Evolutionary conservation across 139 green algal species (phyloP), one percentile per base, ranked within the genome.

Genomic region (Chlamydomonas sp.): DNA sequence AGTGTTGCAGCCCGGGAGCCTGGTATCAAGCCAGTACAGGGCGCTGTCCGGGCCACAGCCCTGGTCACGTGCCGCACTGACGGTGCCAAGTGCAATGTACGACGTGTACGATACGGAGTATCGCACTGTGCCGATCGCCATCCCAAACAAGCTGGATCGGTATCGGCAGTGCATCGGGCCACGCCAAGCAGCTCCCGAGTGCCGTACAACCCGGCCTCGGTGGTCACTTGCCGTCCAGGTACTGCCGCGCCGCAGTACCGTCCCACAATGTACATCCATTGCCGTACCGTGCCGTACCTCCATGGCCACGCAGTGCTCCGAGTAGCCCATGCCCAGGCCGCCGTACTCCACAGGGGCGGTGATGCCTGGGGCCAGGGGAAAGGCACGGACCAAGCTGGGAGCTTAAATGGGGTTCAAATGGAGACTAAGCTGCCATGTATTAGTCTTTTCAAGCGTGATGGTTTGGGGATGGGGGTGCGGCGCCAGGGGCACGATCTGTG

Each of bases 291-390:
- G 77, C 15, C 63, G 9, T 78, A 95, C 94, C 93, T 99, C 97
- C 97, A 99, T 99, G 4, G 96, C 97, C 60, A 98, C 93, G 78
- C 94, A 97, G 92, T 98, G 97, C 5, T 96, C 88, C 58, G 89
- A 84, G 88, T 98, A 99, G 74, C 96, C 96, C 85, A 99, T 79
- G 1, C 93, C 95, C 66, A 99, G 87, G 17, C 97, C 97, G 7
- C 97, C 97, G 89, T 97, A 95, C 79, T 98, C 95, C 10, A 89
- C 88, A 5, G 96, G 94, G 4, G 95, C 96, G 2, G 96, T 98
- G 15, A 97, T 63, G 62, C 83, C 83, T 87, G 82, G 4, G 31
- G 31, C 31, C 31, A 49, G 31, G 31, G 31, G 31, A 49, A 49
- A 49, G 31, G 31, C 31, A 49, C 31, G 31, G 31, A 49, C 31